Evolutionary conservation across 164 flowering plant species (phyloP), one percentile per base, ranked within the genome.

Genomic region (Vitis vinifera): DNA sequence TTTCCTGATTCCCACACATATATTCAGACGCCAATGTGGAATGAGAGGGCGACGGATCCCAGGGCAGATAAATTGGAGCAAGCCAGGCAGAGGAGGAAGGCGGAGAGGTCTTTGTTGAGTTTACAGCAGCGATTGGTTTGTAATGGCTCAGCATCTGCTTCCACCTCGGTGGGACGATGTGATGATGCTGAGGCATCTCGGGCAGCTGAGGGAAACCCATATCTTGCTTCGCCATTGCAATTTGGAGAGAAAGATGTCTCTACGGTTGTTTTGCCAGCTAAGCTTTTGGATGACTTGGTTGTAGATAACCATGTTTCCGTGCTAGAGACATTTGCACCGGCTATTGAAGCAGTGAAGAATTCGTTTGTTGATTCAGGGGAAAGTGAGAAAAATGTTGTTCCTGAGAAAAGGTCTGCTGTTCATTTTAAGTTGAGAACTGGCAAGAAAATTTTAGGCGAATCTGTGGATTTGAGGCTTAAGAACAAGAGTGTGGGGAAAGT

Each of bases 1-100:
- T 85, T 95, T 53, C 99, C 99, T 55, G 98, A 95, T 81, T 88
- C 88, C 1, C 97, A 95, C 71, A 93, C 99, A 0, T 93, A 93
- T 70, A 52, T 83, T 8, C 85, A 75, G 10, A 85, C 98, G 0
- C 88, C 95, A 1, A 73, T 85, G 61, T 90, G 97, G 98, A 87
- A 86, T 82, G 92, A 91, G 79, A 87, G 97, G 87, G 66, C n/a
- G 10, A 70, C 87, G 0, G 94, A 93, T 82, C 93, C 86, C 30
- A 85, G 85, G 2, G 76, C 81, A 0, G 97, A 91, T 76, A 92
- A 88, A 77, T 79, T 86, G 49, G 92, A 91, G 81, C 97, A 90
- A 63, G 90, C 89, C 0, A 85, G 90, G 73, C 97, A 92, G 79
- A 67, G 92, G 67, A 85, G 97, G 73, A 96, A 89, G 85, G 99